Conservation (phyloP, 768 basidiomycete genomes). For the Leccinum imitatum region DNA sequence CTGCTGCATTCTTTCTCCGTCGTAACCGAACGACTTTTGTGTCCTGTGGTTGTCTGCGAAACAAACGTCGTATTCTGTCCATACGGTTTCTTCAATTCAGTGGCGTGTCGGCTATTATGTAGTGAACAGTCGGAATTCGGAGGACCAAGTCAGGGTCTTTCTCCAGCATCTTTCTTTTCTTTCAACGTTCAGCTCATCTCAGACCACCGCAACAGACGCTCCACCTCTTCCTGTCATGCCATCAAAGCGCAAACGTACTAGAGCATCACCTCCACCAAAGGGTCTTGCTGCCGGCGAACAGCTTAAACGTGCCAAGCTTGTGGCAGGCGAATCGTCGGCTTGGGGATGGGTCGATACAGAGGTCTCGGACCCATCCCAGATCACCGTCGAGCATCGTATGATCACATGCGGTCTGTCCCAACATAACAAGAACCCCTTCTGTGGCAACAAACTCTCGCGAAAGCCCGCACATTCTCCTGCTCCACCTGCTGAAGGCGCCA, state of each 20-base stretch:
- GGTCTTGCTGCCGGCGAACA: slow-evolving; percentile 63
- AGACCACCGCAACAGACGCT: neutral
- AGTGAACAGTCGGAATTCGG: slow-evolving; percentile 27
- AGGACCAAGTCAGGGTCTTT: slow-evolving; percentile 17
- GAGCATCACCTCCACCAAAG: slow-evolving; percentile 42
- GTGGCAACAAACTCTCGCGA: slow-evolving; percentile 53
- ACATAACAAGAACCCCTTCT: slow-evolving; percentile 50
- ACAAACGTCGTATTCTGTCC: slow-evolving; percentile 23
- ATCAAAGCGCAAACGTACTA: slow-evolving; percentile 54
- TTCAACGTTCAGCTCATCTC: slow-evolving; percentile 6
- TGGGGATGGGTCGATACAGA: slow-evolving; percentile 85
- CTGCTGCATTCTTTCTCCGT: slow-evolving; percentile 41
- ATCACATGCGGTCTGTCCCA: slow-evolving; percentile 66
- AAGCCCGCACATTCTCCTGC: slow-evolving; percentile 20
- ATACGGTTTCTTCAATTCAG: slow-evolving; percentile 6
- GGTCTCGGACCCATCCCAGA: slow-evolving; percentile 52
- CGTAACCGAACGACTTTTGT: slow-evolving; percentile 44
- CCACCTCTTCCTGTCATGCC: slow-evolving; percentile 40
- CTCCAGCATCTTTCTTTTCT: slow-evolving; percentile 12
- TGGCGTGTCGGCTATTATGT: neutral
- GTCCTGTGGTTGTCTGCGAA: slow-evolving; percentile 24
- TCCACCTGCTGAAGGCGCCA: slow-evolving; percentile 10
- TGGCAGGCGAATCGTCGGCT: slow-evolving; percentile 45
- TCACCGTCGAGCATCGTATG: slow-evolving; percentile 64
- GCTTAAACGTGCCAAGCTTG: slow-evolving; percentile 55